Percentiles rank a stretch among this genome's conserved stretches.
Conservation (phyloP, 371 early-diverging fungal genomes). For the Mortierella sp. region DNA sequence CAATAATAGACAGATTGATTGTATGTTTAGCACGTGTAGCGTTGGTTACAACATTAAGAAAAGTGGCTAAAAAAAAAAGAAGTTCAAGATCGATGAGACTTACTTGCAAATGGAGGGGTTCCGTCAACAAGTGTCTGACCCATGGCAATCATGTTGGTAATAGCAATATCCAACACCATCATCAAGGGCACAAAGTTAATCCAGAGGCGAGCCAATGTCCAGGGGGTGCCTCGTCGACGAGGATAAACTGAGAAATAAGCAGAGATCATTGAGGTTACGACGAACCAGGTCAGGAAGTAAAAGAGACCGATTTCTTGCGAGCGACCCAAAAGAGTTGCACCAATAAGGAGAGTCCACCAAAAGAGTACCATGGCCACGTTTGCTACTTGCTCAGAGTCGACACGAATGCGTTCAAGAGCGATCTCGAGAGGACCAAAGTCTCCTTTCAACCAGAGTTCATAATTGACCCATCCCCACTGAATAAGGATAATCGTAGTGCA, state of each 20-base stretch:
- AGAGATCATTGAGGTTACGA: conserved; percentile 57
- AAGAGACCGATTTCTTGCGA: conserved; percentile 56
- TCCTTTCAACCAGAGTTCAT: conserved; percentile 45
- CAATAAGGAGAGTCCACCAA: conserved; percentile 63
- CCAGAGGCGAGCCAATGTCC: conserved; percentile 59
- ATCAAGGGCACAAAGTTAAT: conserved; percentile 60
- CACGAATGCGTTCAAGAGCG: conserved; percentile 57
- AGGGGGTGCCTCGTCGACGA: conserved; percentile 37
- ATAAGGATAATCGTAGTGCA: conserved; percentile 41
- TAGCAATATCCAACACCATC: conserved; percentile 60
- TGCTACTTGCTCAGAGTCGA: conserved; percentile 57
- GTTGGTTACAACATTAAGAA: no score
- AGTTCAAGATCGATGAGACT: background rate
- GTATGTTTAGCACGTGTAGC: background rate
- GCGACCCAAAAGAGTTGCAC: conserved; percentile 46
- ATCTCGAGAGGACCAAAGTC: conserved; percentile 56
- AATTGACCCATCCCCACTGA: conserved; percentile 45
- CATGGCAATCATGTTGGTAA: conserved; percentile 58
- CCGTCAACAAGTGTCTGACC: conserved; percentile 71
- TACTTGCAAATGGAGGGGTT: conserved; percentile 68
- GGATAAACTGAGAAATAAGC: conserved; percentile 55
- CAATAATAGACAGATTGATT: background rate
- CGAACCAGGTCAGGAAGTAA: conserved; percentile 61
- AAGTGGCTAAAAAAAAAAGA: background rate
- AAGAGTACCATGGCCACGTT: conserved; percentile 59